phyloP scores from a whole-genome alignment of 129 eudicot genomes.

The Calendula officinalis region DNA sequence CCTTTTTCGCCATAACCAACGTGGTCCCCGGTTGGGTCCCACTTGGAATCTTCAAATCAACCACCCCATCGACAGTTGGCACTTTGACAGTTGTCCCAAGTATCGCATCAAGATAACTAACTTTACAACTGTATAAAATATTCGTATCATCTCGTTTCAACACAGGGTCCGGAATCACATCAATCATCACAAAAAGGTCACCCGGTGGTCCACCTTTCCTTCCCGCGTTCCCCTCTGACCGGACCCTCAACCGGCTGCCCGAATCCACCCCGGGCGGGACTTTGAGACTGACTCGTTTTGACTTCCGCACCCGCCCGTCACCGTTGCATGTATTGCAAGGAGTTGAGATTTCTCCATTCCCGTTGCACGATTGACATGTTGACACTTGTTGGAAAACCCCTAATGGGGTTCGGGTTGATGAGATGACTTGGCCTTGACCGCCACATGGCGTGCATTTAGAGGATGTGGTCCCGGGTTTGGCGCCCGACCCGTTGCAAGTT shows the following conservation, averaged over 20 bases:
- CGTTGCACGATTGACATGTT: constrained; percentile 74
- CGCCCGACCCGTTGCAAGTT: constrained; percentile 88
- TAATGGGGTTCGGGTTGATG: constrained; percentile 74
- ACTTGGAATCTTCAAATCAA: constrained; percentile 72
- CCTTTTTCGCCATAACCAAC: constrained; percentile 77
- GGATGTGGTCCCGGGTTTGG: constrained; percentile 73
- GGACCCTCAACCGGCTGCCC: constrained; percentile 73
- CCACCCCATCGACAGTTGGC: constrained; percentile 84
- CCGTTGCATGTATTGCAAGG: constrained; percentile 81
- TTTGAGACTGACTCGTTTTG: constrained; percentile 66
- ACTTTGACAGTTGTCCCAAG: constrained; percentile 76
- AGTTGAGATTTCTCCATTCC: constrained; percentile 64
- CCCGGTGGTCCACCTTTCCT: constrained; percentile 88
- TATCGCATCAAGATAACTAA: constrained; percentile 76
- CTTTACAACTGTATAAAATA: constrained; percentile 70
- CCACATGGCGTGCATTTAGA: constrained; percentile 64
- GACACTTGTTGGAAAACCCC: constrained; percentile 84
- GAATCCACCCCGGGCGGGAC: constrained; percentile 94
- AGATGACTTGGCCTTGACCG: constrained; percentile 92
- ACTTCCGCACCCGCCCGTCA: constrained; percentile 72
- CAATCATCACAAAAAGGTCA: constrained; percentile 67
- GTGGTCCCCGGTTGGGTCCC: constrained; percentile 98
- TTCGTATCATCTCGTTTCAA: constrained; percentile 73
- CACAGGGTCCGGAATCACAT: constrained; percentile 74
- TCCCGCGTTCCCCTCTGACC: constrained; percentile 83